Evolutionary conservation across 805 yeast species (phyloP), one percentile per base, ranked within the genome.

Genomic region (Candida loeiensis): DNA sequence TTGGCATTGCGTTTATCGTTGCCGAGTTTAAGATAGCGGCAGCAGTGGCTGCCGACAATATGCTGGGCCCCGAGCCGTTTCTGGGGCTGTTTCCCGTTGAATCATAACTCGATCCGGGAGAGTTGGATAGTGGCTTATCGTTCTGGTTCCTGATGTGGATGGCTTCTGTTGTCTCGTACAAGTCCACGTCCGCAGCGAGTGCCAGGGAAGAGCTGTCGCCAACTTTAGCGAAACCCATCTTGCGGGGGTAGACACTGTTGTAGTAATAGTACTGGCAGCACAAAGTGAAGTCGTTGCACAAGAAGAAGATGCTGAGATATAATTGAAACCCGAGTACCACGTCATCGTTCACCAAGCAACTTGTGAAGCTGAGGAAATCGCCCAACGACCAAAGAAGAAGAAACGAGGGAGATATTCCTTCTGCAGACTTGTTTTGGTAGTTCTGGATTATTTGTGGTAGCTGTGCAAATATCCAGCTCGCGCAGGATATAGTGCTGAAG

Each of bases 381-480:
- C 90, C 91, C 39, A 70, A 53, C 45, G 79, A 72, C 89, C 89
- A 83, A 41, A 78, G 72, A 8, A 70, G 45, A 3, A 83, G 68
- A 48, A 83, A 83, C 4, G 71, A 69, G 22, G 76, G 67, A 9
- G 86, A 78, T 16, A 83, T 66, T 2, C 90, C 90, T 14, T 77
- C 85, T 4, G 85, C 85, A 2, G 85, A 74, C 45, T 79, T 74
- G 49, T 67, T 67, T 11, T 62, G 58, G 55, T 79, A 79, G 54
- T 82, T 83, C 49, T 73, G 67, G 42, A 72, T 59, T 9, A 82
- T 80, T 53, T 83, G 91, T 1, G 90, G 90, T 13, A 79, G 53
- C 56, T 82, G 90, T 2, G 90, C 90, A 56, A 82, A 79, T 25
- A 82, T 64, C 90, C 91, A 83, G 43, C 80, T 71, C 4, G 63